Percentiles rank a stretch among this genome's conserved stretches.
phyloP scores from a whole-genome alignment of 805 yeast species.

The Monosporozyma solicola region DNA sequence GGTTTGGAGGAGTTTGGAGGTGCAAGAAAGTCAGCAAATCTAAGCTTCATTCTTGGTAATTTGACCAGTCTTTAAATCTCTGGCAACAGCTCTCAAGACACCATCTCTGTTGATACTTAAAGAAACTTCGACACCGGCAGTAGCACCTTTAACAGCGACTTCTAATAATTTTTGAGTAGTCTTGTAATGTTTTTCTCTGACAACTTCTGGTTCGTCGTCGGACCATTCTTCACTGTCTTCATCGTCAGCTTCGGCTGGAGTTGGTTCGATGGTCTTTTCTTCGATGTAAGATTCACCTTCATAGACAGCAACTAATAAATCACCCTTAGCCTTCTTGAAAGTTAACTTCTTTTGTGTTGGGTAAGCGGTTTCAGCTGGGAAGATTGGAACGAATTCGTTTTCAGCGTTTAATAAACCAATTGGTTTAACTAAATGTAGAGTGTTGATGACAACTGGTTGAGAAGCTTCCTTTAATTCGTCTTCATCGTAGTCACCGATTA shows the following conservation, averaged over 20 bases:
- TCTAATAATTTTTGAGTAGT: slow-evolving; percentile 72
- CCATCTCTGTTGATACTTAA: slow-evolving; percentile 53
- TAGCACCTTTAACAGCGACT: slow-evolving; percentile 63
- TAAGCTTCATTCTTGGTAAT: slow-evolving; percentile 46
- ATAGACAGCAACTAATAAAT: slow-evolving; percentile 60
- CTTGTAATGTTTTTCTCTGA: slow-evolving; percentile 63
- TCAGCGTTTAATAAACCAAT: slow-evolving; percentile 74
- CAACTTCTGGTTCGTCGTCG: slow-evolving; percentile 81
- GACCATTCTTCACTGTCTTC: slow-evolving; percentile 44
- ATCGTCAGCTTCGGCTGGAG: slow-evolving; percentile 44
- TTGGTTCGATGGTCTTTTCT: slow-evolving; percentile 68
- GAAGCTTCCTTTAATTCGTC: slow-evolving; percentile 74
- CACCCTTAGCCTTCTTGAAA: slow-evolving; percentile 51
- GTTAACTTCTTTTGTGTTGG: slow-evolving; percentile 76
- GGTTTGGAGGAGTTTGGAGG: neutral
- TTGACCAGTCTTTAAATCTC: slow-evolving; percentile 54
- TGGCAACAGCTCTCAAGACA: slow-evolving; percentile 47
- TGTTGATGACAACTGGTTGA: slow-evolving; percentile 72
- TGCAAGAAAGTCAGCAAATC: slow-evolving; percentile 1
- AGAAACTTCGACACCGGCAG: slow-evolving; percentile 53
- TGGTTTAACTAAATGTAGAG: slow-evolving; percentile 76
- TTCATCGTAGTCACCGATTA: slow-evolving; percentile 71
- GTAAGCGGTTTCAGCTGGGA: slow-evolving; percentile 78
- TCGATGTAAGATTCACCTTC: slow-evolving; percentile 81
- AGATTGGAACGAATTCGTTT: slow-evolving; percentile 62